phyloP scores from a whole-genome alignment of 345 rosid species.

The Euphorbia peplus region DNA sequence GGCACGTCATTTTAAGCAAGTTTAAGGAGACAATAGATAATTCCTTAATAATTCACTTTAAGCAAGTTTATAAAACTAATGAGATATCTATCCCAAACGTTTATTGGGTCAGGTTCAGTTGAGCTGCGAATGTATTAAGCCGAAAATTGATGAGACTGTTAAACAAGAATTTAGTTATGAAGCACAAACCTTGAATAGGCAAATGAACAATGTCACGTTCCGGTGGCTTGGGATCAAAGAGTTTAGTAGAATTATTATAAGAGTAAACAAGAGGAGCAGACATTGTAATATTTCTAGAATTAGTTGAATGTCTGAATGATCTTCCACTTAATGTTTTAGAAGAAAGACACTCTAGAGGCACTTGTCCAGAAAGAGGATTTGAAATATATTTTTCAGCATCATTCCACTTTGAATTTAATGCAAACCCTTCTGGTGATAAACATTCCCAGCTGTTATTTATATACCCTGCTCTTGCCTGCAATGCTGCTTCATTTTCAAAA shows the following conservation, averaged over 20 bases:
- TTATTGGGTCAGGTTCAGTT: too few species aligned
- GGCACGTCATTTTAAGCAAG: too few species aligned
- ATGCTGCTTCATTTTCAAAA: too few species aligned
- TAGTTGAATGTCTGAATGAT: slow-evolving; percentile 52
- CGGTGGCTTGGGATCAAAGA: slow-evolving; percentile 37
- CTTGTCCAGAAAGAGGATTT: slow-evolving; percentile 96
- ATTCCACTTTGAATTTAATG: slow-evolving; percentile 87
- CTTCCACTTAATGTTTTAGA: slow-evolving; percentile 72
- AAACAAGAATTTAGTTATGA: too few species aligned
- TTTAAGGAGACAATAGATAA: too few species aligned
- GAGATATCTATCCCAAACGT: too few species aligned
- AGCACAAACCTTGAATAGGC: slow-evolving; percentile 36
- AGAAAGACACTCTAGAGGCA: slow-evolving; percentile 96
- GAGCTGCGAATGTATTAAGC: too few species aligned
- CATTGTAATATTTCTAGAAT: slow-evolving; percentile 49
- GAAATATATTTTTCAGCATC: slow-evolving; percentile 96
- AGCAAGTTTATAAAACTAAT: too few species aligned
- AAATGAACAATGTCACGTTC: slow-evolving; percentile 26
- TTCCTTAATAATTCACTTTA: too few species aligned
- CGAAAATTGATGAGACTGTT: too few species aligned
- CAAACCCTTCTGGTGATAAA: slow-evolving; percentile 70
- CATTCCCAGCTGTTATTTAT: slow-evolving; percentile 47
- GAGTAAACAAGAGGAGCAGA: slow-evolving; percentile 79
- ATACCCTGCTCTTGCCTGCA: slow-evolving; percentile 65
- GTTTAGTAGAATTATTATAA: not conserved